Conservation (phyloP, 2,329 filamentous ascomycete species). For the Ascochyta clinopodiicola region DNA sequence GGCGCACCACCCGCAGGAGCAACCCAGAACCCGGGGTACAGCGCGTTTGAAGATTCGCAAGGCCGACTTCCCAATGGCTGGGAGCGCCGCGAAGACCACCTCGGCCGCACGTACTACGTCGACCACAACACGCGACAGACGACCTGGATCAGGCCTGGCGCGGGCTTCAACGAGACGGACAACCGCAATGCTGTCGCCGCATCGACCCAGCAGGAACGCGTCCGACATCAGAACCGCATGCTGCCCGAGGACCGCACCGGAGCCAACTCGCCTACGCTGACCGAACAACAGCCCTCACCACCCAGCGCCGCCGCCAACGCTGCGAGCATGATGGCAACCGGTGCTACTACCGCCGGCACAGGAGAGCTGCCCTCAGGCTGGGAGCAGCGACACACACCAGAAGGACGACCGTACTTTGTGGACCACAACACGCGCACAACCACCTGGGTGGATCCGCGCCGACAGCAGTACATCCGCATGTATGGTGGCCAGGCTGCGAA, state of each 20-base stretch:
- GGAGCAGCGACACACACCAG: slow-evolving; percentile 95
- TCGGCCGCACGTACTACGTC: slow-evolving; percentile 96
- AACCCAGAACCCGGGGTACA: slow-evolving; percentile 59
- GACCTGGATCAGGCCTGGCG: slow-evolving; percentile 92
- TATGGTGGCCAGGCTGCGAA: slow-evolving; percentile 83
- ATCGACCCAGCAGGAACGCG: slow-evolving; percentile 89
- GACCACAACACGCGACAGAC: slow-evolving; percentile 97
- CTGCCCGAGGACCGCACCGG: slow-evolving; percentile 95
- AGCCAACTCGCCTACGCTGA: slow-evolving; percentile 83
- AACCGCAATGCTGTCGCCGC: slow-evolving; percentile 83
- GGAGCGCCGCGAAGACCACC: slow-evolving; percentile 94
- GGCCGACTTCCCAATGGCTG: slow-evolving; percentile 90
- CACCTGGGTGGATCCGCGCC: slow-evolving; percentile 96
- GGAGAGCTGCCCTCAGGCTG: slow-evolving; percentile 94
- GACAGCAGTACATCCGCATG: slow-evolving; percentile 98
- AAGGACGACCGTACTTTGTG: slow-evolving; percentile 95
- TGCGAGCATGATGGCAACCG: slow-evolving; percentile 90
- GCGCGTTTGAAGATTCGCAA: slow-evolving; percentile 95
- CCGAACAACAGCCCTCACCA: slow-evolving; percentile 56
- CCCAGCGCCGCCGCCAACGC: slow-evolving; percentile 56
- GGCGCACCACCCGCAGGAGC: slow-evolving; percentile 53
- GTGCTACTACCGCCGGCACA: slow-evolving; percentile 90
- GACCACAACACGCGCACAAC: slow-evolving; percentile 98
- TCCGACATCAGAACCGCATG: slow-evolving; percentile 93
- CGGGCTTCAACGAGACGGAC: slow-evolving; percentile 75